Evolutionary conservation across 164 flowering plant genomes (phyloP), one percentile per base, ranked within the genome.

Genomic region (Buxus sempervirens): DNA sequence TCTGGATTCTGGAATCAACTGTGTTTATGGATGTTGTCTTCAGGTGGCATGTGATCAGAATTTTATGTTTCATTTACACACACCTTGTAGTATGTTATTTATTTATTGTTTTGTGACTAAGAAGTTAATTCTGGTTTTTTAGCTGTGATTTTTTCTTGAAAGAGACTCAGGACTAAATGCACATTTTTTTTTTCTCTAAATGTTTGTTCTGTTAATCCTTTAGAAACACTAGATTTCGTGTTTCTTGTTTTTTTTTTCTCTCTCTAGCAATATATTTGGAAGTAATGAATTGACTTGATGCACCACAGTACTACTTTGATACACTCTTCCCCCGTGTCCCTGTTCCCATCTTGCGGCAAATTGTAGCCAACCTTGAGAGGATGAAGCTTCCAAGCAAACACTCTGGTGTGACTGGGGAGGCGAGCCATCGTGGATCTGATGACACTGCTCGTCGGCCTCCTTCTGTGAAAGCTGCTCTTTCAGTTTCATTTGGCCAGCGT

Each of bases 401-500:
- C 66, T 79, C 83, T 74, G 99, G 99, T 38, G 79, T 82, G 18
- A 96, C 96, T 0, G 99, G 99, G 60, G 98, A 93, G 42, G 27
- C 88, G 21, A 83, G 62, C 59, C 92, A 94, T 27, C 90, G 81
- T 83, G 97, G 93, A 20, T 89, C 96, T 61, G 99, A 96, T 53
- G 99, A 96, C 32, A 96, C 95, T 70, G 96, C 98, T 8, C 89
- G 98, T 8, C 82, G 99, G 0, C 99, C 99, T 26, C 99, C 99
- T 13, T 96, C 99, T 73, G 99, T 96, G 58, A 96, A 96, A 77
- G 99, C 99, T 70, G 81, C 99, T 18, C 95, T 96, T 63, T 96
- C 99, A 15, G 99, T 96, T 63, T 96, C 99, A n/a, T 96, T 96
- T 79, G 99, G 58, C 10, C 58, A 55, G 14, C 58, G 58, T 21